phyloP scores from a whole-genome alignment of 1,284 basidiomycete genomes.

The Papiliotrema nemorosa region DNA sequence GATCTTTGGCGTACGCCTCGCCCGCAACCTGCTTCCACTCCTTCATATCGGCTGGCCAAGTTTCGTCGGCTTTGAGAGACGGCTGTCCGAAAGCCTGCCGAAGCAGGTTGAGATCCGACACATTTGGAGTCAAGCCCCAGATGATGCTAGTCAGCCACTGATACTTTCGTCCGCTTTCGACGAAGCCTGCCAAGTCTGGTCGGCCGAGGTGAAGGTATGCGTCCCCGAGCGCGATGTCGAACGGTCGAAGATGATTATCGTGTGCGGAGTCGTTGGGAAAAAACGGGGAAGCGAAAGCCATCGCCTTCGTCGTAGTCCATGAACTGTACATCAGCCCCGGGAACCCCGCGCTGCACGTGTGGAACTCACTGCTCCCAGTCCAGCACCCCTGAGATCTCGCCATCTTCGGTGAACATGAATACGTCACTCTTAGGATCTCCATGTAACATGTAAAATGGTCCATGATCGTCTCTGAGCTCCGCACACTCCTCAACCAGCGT shows the following conservation, averaged over 20 bases:
- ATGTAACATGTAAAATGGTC: slow-evolving; percentile 4
- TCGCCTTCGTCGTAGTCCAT: not conserved
- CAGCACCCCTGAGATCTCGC: not conserved
- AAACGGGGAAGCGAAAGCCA: not conserved
- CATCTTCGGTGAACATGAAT: not conserved
- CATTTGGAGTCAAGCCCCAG: not conserved
- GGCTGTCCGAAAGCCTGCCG: too few relatives aligned
- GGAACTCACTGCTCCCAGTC: slow-evolving; percentile 6
- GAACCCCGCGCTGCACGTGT: not conserved
- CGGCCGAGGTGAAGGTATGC: not conserved
- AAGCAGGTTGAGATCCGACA: too few relatives aligned
- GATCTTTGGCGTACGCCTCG: too few relatives aligned
- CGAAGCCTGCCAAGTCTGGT: not conserved
- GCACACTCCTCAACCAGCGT: not conserved
- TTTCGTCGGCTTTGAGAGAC: too few relatives aligned
- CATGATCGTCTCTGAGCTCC: not conserved
- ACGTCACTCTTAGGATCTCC: slow-evolving; percentile 2
- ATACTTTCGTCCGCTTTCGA: not conserved
- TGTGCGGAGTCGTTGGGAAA: too few relatives aligned
- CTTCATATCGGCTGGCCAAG: too few relatives aligned
- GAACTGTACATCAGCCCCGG: not conserved
- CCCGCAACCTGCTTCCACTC: too few relatives aligned
- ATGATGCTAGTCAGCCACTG: not conserved
- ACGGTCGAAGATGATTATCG: not conserved
- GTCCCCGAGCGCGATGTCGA: not conserved